Conservation (phyloP, 768 basidiomycete genomes). For the Kwoniella botswanensis region DNA sequence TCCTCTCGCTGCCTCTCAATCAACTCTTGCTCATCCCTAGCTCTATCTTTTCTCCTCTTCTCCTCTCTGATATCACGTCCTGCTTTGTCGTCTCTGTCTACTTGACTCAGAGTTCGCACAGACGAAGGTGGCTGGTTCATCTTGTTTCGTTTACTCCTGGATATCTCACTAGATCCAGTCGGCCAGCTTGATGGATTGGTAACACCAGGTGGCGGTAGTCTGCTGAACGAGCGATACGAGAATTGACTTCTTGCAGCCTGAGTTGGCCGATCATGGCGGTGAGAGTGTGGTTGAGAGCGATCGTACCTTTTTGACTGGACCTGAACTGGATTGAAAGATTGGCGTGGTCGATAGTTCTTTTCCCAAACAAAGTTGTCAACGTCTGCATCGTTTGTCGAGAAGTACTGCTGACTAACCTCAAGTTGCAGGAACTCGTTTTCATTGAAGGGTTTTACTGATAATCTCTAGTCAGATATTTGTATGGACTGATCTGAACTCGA, state of each 20-base stretch:
- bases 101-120: conserved; percentile 4
- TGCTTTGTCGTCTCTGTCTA: not conserved
- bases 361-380: not conserved
- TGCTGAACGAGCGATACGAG: not conserved
- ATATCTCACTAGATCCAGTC: conserved; percentile 15
- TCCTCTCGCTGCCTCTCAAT: not conserved
- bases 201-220: conserved; percentile 15
- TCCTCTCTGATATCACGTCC: not conserved
- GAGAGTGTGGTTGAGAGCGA: not conserved
- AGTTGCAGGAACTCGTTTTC: not conserved
- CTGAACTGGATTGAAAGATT: not conserved
- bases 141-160: not conserved
- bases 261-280: not conserved
- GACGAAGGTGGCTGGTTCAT: not conserved
- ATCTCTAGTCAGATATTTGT: not conserved
- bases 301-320: not conserved
- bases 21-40: not conserved
- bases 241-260: not conserved
- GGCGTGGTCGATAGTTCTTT: not conserved
- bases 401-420: not conserved
- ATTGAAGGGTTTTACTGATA: not conserved
- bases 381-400: too few species aligned
- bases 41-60: not conserved
- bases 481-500: not conserved
- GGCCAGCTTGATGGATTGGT: conserved; percentile 26